Evolutionary conservation across 768 basidiomycete species (phyloP), one percentile per base, ranked within the genome.

Genomic region (Xerocomus spinulosus): DNA sequence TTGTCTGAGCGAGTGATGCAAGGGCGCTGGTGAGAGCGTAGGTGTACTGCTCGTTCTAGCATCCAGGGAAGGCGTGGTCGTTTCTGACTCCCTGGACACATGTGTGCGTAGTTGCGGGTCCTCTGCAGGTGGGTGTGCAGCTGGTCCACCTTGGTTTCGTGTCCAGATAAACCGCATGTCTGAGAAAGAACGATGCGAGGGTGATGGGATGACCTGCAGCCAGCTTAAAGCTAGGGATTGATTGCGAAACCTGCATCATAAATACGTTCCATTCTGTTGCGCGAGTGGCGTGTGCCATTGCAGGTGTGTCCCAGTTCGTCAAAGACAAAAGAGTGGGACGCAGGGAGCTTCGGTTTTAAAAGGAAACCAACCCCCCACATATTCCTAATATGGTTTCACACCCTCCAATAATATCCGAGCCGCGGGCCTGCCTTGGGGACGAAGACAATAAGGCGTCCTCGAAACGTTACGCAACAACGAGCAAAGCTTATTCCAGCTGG

Each of bases 301-400:
- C 24, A 38, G 37, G 21, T 30, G 47, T 39, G 43, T 6, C 55
- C 48, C 14, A 53, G 58, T 55, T 48, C 48, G 63, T 67, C 45
- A 34, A 65, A 64, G 52, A 65, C 64, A 65, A 65, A 65, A 63
- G 58, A 46, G 41, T 20, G 44, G 28, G 25, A 42, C 29, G 34
- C 28, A 34, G 18, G 33, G 12, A 17, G 15, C n/a, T 2, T 12
- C 9, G 33, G 1, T 12, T 48, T 41, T 9, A 2, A 25, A 49
- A 48, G 28, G 46, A 57, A 41, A 8, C 42, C 12, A 1, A 53
- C 49, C 48, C 46, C 47, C 32, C 8, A 17, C 3, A 28, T n/a
- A 2, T 51, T 9, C 58, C 55, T 18, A 3, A 43, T 51, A 38
- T 50, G 14, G 51, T 23, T 5, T 21, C 9, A 2, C n/a, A 34